These are phyloP conservation scores for Chiua virens DNA, from an alignment of 768 basidiomycete genomes.

Conservation along the genomic window DNA sequence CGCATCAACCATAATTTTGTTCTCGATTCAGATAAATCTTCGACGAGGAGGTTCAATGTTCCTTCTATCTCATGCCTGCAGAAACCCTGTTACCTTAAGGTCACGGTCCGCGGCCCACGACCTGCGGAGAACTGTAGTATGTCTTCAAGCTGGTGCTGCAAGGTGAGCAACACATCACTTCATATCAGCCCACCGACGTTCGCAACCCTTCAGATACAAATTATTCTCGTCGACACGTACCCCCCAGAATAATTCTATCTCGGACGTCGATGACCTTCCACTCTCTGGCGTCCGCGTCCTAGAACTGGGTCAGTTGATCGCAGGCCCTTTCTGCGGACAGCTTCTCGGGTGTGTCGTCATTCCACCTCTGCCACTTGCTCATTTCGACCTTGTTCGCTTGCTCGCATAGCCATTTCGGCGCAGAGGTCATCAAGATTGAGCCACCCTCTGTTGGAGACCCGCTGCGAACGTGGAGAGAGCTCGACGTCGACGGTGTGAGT, in stretches of 20 bases:
- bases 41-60: neutral
- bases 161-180: slow-evolving; percentile 2
- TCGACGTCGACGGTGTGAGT: slow-evolving; percentile 68
- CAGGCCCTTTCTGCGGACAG: slow-evolving; percentile 73
- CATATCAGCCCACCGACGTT: neutral
- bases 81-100: neutral
- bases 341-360: slow-evolving; percentile 51
- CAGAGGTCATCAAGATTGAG: slow-evolving; percentile 73
- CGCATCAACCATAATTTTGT: too few species aligned
- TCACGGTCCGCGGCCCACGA: neutral
- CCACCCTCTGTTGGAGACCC: slow-evolving; percentile 64
- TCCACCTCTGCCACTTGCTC: too few species aligned
- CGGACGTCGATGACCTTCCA: slow-evolving; percentile 42
- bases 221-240: slow-evolving; percentile 14
- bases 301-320: slow-evolving; percentile 70
- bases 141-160: neutral
- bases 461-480: slow-evolving; percentile 67
- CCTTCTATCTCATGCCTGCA: neutral
- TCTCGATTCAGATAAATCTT: too few species aligned
- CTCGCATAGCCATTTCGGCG: slow-evolving; percentile 59
- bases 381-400: neutral
- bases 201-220: neutral
- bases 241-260: neutral
- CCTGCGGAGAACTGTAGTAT: too few species aligned
- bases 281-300: slow-evolving; percentile 63